Base-by-base conservation (phyloP, 768 basidiomycete species). In the Collybiopsis confluens region DNA sequence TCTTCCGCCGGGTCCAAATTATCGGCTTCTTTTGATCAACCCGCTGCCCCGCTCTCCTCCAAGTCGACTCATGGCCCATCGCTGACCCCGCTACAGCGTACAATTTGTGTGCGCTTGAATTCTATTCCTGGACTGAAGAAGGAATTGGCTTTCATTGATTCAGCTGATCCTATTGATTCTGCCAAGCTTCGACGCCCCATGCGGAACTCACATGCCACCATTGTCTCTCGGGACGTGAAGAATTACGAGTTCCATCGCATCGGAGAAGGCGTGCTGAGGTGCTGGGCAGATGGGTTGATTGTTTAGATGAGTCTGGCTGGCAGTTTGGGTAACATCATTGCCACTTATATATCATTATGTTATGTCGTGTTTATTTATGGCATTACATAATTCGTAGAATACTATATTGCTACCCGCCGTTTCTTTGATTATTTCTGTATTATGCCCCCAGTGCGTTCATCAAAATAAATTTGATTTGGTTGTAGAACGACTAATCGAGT, bases 201-300 rank as follows among this genome's bases (percentile, higher is more conserved):
- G n/a, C 64, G 68, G 36, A 91, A 91, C 61, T 70, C 88, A 27
- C 90, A 93, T 68, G 88, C 77, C 4, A 72, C 80, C 53, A 86
- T 93, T 46, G 65, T 82, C n/a, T 73, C 70, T 51, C 64, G 80
- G 33, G 78, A 80, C 42, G 54, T 72, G 56, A 64, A 73, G 59
- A 59, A 63, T 35, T 78, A 76, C 60, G 60, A 66, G 47, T 60
- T 62, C 24, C 77, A 81, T 55, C 58, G 67, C 42, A 62, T 68
- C 24, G 80, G 80, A 27, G 71, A 73, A 58, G 76, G 75, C 21
- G 74, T 82, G 4, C 33, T 82, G 42, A 66, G 72, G 52, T 76
- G 80, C 58, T 78, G 78, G 76, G 80, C 77, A 24, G 78, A 81
- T 54, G 67, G 71, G 20, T 79, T 81, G 43, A 64, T 77, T 41